phyloP scores from a whole-genome alignment of 2,329 filamentous ascomycete species.

The Neonectria neomacrospora region DNA sequence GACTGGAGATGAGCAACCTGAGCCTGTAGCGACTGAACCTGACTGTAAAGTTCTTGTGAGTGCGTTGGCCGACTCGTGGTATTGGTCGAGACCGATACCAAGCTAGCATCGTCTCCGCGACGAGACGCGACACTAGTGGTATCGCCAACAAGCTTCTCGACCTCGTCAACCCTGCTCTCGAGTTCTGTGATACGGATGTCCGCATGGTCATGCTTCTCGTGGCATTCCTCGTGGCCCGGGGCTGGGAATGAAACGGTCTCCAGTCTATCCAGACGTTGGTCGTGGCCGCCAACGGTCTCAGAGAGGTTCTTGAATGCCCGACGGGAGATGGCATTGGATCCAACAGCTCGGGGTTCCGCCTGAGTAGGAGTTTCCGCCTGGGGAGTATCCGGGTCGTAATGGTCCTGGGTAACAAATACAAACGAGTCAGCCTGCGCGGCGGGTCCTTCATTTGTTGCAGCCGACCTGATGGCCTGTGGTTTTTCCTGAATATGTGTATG shows the following conservation, averaged over 20 bases:
- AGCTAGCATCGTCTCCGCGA: constrained; percentile 57
- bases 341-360: constrained; percentile 41
- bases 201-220: constrained; percentile 73
- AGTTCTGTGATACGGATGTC: constrained; percentile 77
- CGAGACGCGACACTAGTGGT: constrained; percentile 55
- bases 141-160: constrained; percentile 65
- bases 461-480: constrained; percentile 31
- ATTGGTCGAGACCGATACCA: constrained; percentile 59
- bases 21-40: constrained; percentile 62
- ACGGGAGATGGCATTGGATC: constrained; percentile 43
- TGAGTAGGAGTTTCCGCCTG: constrained; percentile 42
- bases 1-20: constrained; percentile 68
- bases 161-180: constrained; percentile 70
- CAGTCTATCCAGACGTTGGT: constrained; percentile 72
- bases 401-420: constrained; percentile 38
- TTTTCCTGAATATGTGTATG: constrained; percentile 49
- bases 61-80: constrained; percentile 52
- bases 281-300: constrained; percentile 68
- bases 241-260: constrained; percentile 77
- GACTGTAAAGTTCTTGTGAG: constrained; percentile 60
- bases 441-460: constrained; percentile 30
- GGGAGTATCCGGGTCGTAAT: constrained; percentile 32
- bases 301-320: constrained; percentile 59
- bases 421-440: constrained; percentile 40
- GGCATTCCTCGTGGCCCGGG: constrained; percentile 73